These are phyloP conservation scores for Lentinus brumalis DNA, from an alignment of 768 basidiomycete species.

Conservation along the genomic window DNA sequence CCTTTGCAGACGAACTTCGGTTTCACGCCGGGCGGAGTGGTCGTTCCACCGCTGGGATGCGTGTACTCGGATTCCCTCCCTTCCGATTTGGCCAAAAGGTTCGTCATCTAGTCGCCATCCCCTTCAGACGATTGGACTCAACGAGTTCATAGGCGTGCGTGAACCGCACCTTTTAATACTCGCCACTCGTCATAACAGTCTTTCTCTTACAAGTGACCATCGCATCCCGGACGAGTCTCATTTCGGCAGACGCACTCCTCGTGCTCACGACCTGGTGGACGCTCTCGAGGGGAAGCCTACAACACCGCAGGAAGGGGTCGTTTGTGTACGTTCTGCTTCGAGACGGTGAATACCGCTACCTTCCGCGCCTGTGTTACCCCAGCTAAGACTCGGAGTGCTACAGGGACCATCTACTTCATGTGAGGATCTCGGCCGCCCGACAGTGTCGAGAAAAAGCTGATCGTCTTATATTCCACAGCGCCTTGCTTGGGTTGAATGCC, in stretches of 20 bases:
- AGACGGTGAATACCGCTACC: neutral
- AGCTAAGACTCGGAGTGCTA: too few species aligned
- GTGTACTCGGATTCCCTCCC: neutral
- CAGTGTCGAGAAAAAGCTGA: too few species aligned
- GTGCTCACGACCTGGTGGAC: neutral
- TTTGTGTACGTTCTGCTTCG: neutral
- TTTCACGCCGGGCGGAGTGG: neutral
- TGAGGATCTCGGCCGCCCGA: too few species aligned
- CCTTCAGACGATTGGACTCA: too few species aligned
- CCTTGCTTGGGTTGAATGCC: too few species aligned
- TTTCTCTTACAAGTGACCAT: neutral
- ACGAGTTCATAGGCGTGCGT: too few species aligned
- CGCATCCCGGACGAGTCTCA: neutral
- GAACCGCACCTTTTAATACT: too few species aligned
- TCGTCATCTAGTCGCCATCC: neutral
- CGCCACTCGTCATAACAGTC: too few species aligned
- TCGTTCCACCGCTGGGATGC: neutral
- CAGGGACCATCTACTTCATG: too few species aligned
- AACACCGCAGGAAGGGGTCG: neutral
- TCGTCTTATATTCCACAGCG: too few species aligned
- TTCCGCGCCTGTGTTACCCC: too few species aligned
- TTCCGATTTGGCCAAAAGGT: neutral
- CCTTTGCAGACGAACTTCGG: neutral
- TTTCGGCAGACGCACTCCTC: neutral
- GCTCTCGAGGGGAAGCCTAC: neutral